A percentile compares a stretch with the other conserved stretches of the same genome.
phyloP scores from a whole-genome alignment of 2,329 filamentous ascomycete species.

The Monosporascus sp. region DNA sequence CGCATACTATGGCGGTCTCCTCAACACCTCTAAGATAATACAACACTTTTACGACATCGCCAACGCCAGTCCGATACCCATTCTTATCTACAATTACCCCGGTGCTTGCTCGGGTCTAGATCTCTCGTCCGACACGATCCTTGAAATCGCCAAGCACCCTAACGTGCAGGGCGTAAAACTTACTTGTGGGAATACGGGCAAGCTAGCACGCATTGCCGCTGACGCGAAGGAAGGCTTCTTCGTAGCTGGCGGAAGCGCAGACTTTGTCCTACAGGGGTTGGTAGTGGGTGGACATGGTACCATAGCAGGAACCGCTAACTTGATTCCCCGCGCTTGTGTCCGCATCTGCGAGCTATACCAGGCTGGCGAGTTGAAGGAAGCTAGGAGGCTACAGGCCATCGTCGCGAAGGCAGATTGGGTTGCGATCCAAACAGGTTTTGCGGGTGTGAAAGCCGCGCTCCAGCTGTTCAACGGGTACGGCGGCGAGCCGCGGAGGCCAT shows the following conservation, averaged over 20 bases:
- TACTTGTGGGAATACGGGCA: slow-evolving; percentile 60
- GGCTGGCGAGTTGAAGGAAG: slow-evolving; percentile 39
- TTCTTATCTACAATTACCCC: slow-evolving; percentile 61
- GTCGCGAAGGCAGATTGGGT: slow-evolving; percentile 41
- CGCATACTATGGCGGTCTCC: slow-evolving; percentile 59
- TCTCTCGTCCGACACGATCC: slow-evolving; percentile 51
- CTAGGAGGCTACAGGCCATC: slow-evolving; percentile 33
- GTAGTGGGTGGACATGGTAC: slow-evolving; percentile 66
- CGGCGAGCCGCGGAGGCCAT: slow-evolving; percentile 34
- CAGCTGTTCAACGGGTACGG: slow-evolving; percentile 34
- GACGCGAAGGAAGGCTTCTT: slow-evolving; percentile 44
- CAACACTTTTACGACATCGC: slow-evolving; percentile 59
- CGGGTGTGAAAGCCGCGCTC: slow-evolving; percentile 42
- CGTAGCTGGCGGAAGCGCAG: slow-evolving; percentile 66
- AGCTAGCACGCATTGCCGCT: slow-evolving; percentile 35
- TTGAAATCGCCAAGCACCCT: slow-evolving; percentile 42
- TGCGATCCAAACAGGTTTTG: slow-evolving; percentile 42
- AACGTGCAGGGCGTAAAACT: slow-evolving; percentile 61
- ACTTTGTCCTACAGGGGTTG: slow-evolving; percentile 67
- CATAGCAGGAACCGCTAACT: slow-evolving; percentile 68
- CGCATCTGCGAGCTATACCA: slow-evolving; percentile 56
- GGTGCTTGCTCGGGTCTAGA: slow-evolving; percentile 52
- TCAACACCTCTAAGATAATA: slow-evolving; percentile 51
- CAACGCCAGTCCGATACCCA: slow-evolving; percentile 49
- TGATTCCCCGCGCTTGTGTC: slow-evolving; percentile 61